Percentiles rank a stretch among this genome's conserved stretches.
Conservation (phyloP, 176 grass and related monocot genomes). For the Thalia dealbata region DNA sequence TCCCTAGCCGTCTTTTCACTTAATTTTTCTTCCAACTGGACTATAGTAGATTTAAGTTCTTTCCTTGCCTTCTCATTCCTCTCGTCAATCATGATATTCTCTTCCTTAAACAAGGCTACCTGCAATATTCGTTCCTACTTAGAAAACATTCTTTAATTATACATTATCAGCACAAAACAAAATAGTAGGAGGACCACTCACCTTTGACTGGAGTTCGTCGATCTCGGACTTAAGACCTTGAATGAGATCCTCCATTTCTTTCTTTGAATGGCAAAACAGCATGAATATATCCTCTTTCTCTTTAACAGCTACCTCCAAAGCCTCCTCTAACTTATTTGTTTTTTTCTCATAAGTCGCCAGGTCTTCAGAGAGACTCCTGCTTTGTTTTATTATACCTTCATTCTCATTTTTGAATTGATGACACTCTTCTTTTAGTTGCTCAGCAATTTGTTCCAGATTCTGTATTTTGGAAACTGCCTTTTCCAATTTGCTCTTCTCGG, state of each 20-base stretch:
- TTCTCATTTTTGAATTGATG: constrained; percentile 41
- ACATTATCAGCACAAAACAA: background rate
- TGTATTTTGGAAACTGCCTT: constrained; percentile 34
- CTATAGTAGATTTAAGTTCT: constrained; percentile 51
- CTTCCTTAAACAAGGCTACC: constrained; percentile 46
- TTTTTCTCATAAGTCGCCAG: constrained; percentile 46
- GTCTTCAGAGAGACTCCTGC: constrained; percentile 46
- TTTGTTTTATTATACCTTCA: constrained; percentile 45
- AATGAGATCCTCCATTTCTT: constrained; percentile 39
- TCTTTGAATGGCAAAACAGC: constrained; percentile 44
- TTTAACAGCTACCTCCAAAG: constrained; percentile 30
- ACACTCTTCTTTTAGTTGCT: constrained; percentile 31
- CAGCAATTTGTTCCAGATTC: constrained; percentile 39
- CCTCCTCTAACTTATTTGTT: constrained; percentile 51
- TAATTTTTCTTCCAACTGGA: constrained; percentile 58
- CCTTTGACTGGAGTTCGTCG: constrained; percentile 3
- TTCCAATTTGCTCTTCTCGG: constrained; percentile 36
- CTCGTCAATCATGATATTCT: constrained; percentile 48
- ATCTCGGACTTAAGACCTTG: background rate
- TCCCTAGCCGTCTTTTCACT: constrained; percentile 23
- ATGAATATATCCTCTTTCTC: constrained; percentile 43
- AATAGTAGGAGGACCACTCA: background rate
- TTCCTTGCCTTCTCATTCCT: constrained; percentile 52
- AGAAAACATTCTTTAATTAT: background rate
- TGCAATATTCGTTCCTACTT: constrained; percentile 21